A percentile compares a stretch with the other conserved stretches of the same genome.
These are phyloP conservation scores for Aspergillus floridensis DNA, from an alignment of 2,329 filamentous ascomycete species.

Conservation along the genomic window DNA sequence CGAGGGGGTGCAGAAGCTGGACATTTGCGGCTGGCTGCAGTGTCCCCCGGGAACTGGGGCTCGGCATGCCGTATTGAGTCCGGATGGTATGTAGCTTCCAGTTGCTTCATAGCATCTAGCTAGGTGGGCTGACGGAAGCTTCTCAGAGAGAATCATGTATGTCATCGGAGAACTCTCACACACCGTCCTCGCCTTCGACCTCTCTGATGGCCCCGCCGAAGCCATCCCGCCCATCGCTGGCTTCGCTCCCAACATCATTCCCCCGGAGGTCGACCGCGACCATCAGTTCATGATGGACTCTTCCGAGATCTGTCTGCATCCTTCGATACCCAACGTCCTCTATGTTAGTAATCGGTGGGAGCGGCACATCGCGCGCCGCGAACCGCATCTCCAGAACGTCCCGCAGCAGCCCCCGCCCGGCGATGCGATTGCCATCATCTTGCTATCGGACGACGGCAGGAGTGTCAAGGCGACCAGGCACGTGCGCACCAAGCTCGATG, in stretches of 20 bases:
- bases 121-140: background rate
- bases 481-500: background rate
- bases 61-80: conserved; percentile 3
- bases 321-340: background rate
- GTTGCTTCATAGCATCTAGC: background rate
- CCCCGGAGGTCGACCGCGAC: background rate
- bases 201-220: background rate
- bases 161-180: conserved; percentile 2
- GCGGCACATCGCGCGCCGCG: background rate
- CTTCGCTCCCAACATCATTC: background rate
- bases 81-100: background rate
- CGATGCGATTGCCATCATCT: background rate
- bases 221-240: background rate
- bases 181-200: background rate
- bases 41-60: background rate
- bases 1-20: background rate
- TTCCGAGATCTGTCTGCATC: conserved; percentile 1
- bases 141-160: background rate
- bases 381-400: background rate
- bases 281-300: conserved; percentile 1
- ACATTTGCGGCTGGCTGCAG: conserved; percentile 1
- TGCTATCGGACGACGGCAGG: background rate
- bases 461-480: background rate
- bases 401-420: background rate
- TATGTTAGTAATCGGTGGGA: conserved; percentile 2